Base-by-base conservation (phyloP, 129 eudicot species). In the Pseudognaphalium luteoalbum region DNA sequence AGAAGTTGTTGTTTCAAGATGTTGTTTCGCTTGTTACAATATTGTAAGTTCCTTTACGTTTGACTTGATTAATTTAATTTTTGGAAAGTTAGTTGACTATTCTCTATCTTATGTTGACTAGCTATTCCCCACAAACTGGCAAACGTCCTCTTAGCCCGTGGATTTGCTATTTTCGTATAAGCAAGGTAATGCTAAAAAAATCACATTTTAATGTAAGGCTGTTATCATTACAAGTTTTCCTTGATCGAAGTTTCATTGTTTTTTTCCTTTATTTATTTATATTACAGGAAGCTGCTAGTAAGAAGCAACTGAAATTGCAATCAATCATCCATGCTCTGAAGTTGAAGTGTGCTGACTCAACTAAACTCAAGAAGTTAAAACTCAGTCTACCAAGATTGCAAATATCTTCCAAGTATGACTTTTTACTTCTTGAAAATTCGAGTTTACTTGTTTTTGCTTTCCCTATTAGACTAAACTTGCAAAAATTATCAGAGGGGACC, bases 161-260 rank as follows among this genome's bases (percentile, higher is more conserved):
- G 97, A 84, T 89, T 78, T 87, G 97, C 82, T 96, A 91, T 79
- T 91, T 94, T 82, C 89, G 93, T 60, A 76, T 94, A 83, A 70
- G 76, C 81, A 89, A 91, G 98, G 98, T 94, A 82, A 73, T 66
- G 20, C 75, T 50, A 17, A 21, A 79, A 71, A 50, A 3, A 1
- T 51, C 65, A 64, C 59, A 25, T 34, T 47, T 47, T 47, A 12
- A 47, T 47, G 16, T 0, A 25, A 44, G 16, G 52, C 52, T 47
- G 6, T 47, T 67, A 17, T 47, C 71, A 8, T 19, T 28, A 39
- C 12, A 64, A 47, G 35, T 66, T 39, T 75, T 70, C 21, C 41
- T 22, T 32, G 6, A 37, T 52, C 41, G 64, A n/a, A 30, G 19
- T 19, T 75, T 47, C 54, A 14, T 47, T 12, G 5, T 47, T 66